Evolutionary conservation across 345 rosid genomes (phyloP).

Genomic region (Gossypium thurberi): DNA sequence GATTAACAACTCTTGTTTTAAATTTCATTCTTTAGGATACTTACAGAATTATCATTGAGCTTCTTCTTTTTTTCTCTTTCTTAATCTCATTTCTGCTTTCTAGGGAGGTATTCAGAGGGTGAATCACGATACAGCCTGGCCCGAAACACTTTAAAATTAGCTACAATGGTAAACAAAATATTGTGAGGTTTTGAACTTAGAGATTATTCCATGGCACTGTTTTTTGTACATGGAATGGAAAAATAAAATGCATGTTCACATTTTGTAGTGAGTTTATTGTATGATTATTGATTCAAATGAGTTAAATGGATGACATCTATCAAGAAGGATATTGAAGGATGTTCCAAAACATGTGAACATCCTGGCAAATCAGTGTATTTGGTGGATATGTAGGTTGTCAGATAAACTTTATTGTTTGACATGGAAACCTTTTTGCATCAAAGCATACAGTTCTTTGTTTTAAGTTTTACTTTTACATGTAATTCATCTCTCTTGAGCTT

Average conservation of each 20-base stretch:
- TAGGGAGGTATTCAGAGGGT: slow-evolving; percentile 54
- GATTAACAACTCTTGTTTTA: neutral
- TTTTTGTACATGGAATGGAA: neutral
- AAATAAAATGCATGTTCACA: neutral
- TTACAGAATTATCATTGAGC: neutral
- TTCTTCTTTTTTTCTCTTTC: neutral
- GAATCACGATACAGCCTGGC: slow-evolving; percentile 46
- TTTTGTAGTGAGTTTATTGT: neutral
- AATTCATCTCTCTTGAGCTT: neutral
- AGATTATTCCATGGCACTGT: neutral
- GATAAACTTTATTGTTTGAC: neutral
- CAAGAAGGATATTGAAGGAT: neutral
- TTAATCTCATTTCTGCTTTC: neutral
- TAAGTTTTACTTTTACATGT: neutral
- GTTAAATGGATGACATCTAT: slow-evolving; percentile 1
- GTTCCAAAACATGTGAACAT: neutral
- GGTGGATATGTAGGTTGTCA: neutral
- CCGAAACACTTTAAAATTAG: slow-evolving; percentile 24
- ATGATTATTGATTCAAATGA: neutral
- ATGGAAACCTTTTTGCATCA: neutral
- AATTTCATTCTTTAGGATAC: neutral
- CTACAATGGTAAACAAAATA: slow-evolving; percentile 29
- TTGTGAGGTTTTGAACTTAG: neutral
- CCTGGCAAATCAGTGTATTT: neutral
- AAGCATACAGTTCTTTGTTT: neutral